Conservation (phyloP, 2,329 filamentous ascomycete genomes). For the Colletotrichum phormii region DNA sequence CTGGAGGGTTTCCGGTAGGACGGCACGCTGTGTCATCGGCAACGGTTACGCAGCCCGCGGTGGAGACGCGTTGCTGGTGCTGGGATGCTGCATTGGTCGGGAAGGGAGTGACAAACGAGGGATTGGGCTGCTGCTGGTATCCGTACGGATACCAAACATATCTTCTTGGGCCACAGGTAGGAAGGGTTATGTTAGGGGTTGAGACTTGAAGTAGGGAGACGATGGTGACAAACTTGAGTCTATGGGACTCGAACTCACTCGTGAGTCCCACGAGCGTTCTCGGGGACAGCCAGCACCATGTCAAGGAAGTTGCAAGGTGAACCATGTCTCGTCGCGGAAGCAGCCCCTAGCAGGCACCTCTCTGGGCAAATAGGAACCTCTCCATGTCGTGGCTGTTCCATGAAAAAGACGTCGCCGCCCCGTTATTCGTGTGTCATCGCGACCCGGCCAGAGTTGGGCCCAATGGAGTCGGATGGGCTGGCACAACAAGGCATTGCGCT, state of each 20-base stretch:
- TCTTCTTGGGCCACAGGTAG: not conserved
- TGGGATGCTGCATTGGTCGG: slow-evolving; percentile 6
- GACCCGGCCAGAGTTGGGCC: slow-evolving; percentile 12
- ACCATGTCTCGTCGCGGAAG: slow-evolving; percentile 16
- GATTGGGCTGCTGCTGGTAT: not conserved
- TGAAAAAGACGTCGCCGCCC: slow-evolving; percentile 9
- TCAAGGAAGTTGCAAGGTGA: slow-evolving; percentile 8
- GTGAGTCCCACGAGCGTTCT: too few relatives aligned
- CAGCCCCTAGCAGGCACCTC: slow-evolving; percentile 4
- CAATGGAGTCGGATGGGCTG: slow-evolving; percentile 2
- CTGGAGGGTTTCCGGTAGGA: slow-evolving; percentile 33
- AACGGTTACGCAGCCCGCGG: slow-evolving; percentile 6
- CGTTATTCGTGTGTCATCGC: slow-evolving; percentile 27
- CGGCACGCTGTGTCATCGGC: slow-evolving; percentile 19
- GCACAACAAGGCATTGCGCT: slow-evolving; percentile 13
- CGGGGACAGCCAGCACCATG: not conserved
- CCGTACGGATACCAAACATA: not conserved
- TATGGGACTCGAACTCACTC: not conserved
- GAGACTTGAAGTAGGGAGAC: not conserved
- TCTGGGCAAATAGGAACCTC: slow-evolving; percentile 7
- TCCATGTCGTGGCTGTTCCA: slow-evolving; percentile 1
- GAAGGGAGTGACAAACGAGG: not conserved
- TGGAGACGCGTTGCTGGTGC: slow-evolving; percentile 8
- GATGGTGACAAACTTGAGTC: not conserved
- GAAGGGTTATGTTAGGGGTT: not conserved